Percentiles rank a stretch among this genome's conserved stretches.
phyloP scores from a whole-genome alignment of 2,329 filamentous ascomycete species.

The Phoma sp. region DNA sequence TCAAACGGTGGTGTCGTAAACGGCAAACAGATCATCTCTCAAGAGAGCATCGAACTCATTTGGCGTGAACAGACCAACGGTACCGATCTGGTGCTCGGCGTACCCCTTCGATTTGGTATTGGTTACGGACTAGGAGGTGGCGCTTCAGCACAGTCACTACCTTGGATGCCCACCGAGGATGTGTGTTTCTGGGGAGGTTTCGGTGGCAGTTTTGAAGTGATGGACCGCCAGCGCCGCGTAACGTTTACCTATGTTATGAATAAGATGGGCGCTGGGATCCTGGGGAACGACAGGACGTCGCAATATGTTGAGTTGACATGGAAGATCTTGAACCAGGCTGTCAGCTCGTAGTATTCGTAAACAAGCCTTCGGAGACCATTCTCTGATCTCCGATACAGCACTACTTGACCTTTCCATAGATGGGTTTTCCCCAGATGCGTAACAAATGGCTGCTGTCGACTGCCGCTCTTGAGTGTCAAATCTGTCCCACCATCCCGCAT shows the following conservation, averaged over 20 bases:
- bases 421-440: no score
- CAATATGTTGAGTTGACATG: neutral
- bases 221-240: neutral
- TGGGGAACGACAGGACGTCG: neutral
- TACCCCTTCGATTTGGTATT: constrained; percentile 13
- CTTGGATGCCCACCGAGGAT: neutral
- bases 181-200: constrained; percentile 1
- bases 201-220: neutral
- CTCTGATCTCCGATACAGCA: no score
- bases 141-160: neutral
- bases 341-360: no score
- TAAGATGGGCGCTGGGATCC: neutral
- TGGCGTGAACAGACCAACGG: constrained; percentile 16
- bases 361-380: no score
- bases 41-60: constrained; percentile 17
- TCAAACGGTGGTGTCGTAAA: constrained; percentile 8
- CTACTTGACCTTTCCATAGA: no score
- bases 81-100: constrained; percentile 13
- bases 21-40: constrained; percentile 14
- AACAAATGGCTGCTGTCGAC: no score
- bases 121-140: constrained; percentile 9
- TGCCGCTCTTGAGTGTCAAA: no score
- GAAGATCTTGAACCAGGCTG: no score
- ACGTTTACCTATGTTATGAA: constrained; percentile 1
- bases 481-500: no score